A percentile compares a stretch with the other conserved stretches of the same genome.
phyloP scores from a whole-genome alignment of 2,329 filamentous ascomycete species.

The Coniochaeta prunicola region DNA sequence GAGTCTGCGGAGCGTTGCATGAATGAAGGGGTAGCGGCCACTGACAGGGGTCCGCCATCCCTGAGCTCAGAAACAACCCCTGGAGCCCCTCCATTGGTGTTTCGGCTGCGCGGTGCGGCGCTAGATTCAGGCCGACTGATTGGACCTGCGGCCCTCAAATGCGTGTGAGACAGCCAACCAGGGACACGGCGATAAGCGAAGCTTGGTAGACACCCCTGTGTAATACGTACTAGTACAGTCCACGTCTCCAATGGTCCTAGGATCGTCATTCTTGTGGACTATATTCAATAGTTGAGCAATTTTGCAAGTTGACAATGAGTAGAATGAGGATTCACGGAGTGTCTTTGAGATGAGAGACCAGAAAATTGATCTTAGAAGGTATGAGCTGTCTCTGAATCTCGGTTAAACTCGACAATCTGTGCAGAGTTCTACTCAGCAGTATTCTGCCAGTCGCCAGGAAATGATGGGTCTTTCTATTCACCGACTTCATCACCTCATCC shows the following conservation, averaged over 20 bases:
- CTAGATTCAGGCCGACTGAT: not conserved
- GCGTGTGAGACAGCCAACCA: not conserved
- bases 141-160: not conserved
- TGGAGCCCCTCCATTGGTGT: not conserved
- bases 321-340: too few species aligned
- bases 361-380: too few species aligned
- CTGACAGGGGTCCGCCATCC: constrained; percentile 4
- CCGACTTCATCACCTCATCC: too few species aligned
- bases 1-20: constrained; percentile 7
- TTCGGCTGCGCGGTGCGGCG: not conserved
- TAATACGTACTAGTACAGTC: too few species aligned
- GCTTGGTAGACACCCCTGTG: not conserved
- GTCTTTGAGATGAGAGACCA: too few species aligned
- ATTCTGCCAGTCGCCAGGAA: too few species aligned
- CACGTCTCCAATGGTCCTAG: not conserved
- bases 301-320: too few species aligned
- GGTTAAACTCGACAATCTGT: too few species aligned
- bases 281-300: too few species aligned
- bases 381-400: too few species aligned
- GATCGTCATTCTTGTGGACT: not conserved
- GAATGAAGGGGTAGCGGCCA: constrained; percentile 7
- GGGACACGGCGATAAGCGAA: not conserved
- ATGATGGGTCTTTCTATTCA: too few species aligned
- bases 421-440: too few species aligned
- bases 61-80: not conserved